phyloP scores from a whole-genome alignment of 2,329 filamentous ascomycete species.

The Diaporthe vexans region DNA sequence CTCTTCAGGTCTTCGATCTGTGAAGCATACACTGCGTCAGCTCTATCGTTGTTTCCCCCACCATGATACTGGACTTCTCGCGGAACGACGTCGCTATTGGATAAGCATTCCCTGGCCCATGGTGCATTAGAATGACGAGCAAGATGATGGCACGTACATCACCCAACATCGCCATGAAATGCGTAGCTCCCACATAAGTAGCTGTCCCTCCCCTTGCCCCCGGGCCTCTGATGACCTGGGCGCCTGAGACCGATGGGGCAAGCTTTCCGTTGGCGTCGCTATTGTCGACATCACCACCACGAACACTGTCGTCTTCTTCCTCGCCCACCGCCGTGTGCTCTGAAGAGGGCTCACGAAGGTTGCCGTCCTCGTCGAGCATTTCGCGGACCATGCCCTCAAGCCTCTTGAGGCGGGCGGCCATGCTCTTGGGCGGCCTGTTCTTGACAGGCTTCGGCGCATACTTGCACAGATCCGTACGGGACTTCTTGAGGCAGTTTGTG shows the following conservation, averaged over 20 bases:
- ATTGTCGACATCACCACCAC: conserved; percentile 40
- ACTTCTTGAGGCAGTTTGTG: conserved; percentile 66
- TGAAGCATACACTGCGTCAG: not conserved
- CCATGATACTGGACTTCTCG: not conserved
- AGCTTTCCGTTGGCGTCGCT: conserved; percentile 30
- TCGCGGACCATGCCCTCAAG: conserved; percentile 71
- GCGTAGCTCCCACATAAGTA: conserved; percentile 71
- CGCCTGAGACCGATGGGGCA: conserved; percentile 44
- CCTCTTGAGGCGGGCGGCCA: conserved; percentile 67
- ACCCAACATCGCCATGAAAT: conserved; percentile 72
- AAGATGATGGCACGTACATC: conserved; percentile 59
- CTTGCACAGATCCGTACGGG: conserved; percentile 58
- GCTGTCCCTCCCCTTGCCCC: conserved; percentile 50
- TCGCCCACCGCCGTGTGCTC: not conserved
- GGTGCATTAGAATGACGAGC: not conserved
- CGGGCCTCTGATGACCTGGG: conserved; percentile 60
- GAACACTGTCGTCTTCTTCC: conserved; percentile 22
- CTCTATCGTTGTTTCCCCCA: not conserved
- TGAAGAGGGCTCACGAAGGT: conserved; percentile 11
- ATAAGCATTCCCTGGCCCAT: not conserved
- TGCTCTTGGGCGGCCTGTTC: conserved; percentile 59
- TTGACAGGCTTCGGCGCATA: conserved; percentile 64
- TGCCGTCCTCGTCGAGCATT: conserved; percentile 62
- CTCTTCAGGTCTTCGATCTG: conserved; percentile 72
- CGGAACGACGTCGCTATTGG: too few species aligned